These are phyloP conservation scores for Debaryomyces coudertii DNA, from an alignment of 1,139 yeast species.

Conservation along the genomic window DNA sequence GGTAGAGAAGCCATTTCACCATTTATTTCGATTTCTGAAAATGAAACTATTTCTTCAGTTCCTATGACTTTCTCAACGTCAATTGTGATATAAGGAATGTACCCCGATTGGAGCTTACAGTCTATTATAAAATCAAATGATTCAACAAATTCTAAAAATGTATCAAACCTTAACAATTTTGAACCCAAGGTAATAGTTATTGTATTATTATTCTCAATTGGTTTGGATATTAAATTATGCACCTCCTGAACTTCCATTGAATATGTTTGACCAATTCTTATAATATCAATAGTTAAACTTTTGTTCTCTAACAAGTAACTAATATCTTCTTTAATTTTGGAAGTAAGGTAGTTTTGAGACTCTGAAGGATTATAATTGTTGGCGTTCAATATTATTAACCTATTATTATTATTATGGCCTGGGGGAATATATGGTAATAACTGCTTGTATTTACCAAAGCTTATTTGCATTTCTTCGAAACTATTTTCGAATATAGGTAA, in stretches of 20 bases:
- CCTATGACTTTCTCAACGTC: slow-evolving; percentile 25
- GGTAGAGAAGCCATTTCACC: slow-evolving; percentile 22
- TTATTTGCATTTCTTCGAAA: slow-evolving; percentile 29
- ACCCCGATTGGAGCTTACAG: slow-evolving; percentile 21
- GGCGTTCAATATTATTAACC: slow-evolving; percentile 30
- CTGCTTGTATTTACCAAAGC: slow-evolving; percentile 36
- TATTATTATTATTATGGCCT: slow-evolving; percentile 25
- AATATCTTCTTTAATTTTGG: background rate
- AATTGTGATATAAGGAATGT: slow-evolving; percentile 24
- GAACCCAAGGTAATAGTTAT: slow-evolving; percentile 21
- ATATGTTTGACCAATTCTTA: slow-evolving; percentile 28
- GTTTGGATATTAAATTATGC: slow-evolving; percentile 15
- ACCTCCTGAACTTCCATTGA: slow-evolving; percentile 24
- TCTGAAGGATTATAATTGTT: slow-evolving; percentile 19
- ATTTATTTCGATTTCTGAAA: slow-evolving; percentile 28
- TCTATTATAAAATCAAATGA: slow-evolving; percentile 20
- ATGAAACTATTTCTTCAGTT: slow-evolving; percentile 22
- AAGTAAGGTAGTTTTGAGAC: slow-evolving; percentile 7
- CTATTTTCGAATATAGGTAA: slow-evolving; percentile 20
- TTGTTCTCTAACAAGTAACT: slow-evolving; percentile 8
- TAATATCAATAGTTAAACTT: slow-evolving; percentile 28
- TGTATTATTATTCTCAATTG: slow-evolving; percentile 9
- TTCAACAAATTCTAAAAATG: slow-evolving; percentile 22
- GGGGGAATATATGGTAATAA: slow-evolving; percentile 33
- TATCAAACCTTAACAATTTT: slow-evolving; percentile 23